Evolutionary conservation across 176 grass and related monocot species (phyloP).

Genomic region (Alloteropsis semialata): DNA sequence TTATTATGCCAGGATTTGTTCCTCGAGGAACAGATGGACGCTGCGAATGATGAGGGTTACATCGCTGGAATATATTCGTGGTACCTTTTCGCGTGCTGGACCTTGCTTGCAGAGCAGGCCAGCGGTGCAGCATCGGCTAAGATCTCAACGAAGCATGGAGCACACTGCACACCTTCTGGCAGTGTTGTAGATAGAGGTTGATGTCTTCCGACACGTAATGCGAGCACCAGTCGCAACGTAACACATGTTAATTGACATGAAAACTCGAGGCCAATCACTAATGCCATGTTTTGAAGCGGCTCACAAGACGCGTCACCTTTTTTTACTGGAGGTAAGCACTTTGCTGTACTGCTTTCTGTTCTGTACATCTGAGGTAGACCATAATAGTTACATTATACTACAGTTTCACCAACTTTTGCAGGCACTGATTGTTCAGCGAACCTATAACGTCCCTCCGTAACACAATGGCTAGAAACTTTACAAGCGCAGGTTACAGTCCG

Average conservation of each 20-base stretch:
- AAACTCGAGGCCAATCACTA: neutral
- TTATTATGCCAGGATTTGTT: no score
- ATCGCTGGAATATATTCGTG: neutral
- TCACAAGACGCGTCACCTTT: neutral
- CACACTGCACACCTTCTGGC: neutral
- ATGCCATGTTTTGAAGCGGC: neutral
- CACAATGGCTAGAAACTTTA: neutral
- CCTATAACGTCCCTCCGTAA: neutral
- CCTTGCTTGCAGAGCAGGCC: neutral
- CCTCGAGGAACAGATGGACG: neutral
- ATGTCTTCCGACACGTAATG: neutral
- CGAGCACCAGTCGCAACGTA: neutral
- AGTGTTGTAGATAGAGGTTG: neutral
- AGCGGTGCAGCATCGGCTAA: neutral
- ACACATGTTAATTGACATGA: neutral
- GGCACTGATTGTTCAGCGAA: neutral
- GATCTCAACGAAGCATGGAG: neutral
- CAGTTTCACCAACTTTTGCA: neutral
- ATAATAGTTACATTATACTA: neutral
- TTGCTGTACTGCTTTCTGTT: neutral
- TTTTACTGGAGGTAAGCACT: neutral
- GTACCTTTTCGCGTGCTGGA: neutral
- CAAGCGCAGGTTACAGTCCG: neutral
- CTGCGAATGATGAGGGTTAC: no score
- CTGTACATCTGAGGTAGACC: neutral